These are phyloP conservation scores for Scheffersomyces stambukii DNA, from an alignment of 1,139 yeast genomes.

Conservation along the genomic window DNA sequence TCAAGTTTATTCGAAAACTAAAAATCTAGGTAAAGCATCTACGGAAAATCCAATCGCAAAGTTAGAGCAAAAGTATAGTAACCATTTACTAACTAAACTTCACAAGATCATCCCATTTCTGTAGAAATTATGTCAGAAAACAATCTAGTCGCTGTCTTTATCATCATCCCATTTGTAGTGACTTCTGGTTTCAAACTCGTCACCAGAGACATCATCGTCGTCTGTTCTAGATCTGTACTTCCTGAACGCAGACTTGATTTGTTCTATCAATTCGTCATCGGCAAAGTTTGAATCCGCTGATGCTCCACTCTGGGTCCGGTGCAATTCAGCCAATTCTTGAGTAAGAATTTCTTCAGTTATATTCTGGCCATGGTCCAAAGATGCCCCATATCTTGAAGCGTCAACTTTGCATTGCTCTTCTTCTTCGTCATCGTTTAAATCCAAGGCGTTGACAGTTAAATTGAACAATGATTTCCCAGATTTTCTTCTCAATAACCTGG, in stretches of 20 bases:
- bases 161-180: too few species aligned
- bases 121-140: too few species aligned
- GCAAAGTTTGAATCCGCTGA: slow-evolving; percentile 26
- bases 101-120: neutral
- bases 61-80: too few species aligned
- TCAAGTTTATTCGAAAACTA: too few species aligned
- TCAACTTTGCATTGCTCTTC: slow-evolving; percentile 15
- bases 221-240: slow-evolving; percentile 38
- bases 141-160: too few species aligned
- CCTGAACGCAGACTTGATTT: slow-evolving; percentile 52
- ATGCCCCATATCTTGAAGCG: slow-evolving; percentile 14
- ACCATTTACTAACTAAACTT: neutral
- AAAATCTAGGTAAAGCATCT: too few species aligned
- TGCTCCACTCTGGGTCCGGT: slow-evolving; percentile 31
- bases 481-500: slow-evolving; percentile 56
- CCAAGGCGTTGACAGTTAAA: slow-evolving; percentile 63
- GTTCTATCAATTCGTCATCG: slow-evolving; percentile 42
- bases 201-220: slow-evolving; percentile 43
- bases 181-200: slow-evolving; percentile 54
- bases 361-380: slow-evolving; percentile 16
- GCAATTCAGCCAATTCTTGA: slow-evolving; percentile 23
- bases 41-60: too few species aligned
- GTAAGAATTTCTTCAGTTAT: slow-evolving; percentile 16
- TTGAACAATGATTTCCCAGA: slow-evolving; percentile 68
- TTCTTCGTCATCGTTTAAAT: slow-evolving; percentile 60